Percentiles rank a stretch among this genome's conserved stretches.
Evolutionary conservation across 2,329 filamentous ascomycete genomes (phyloP).

Genomic region (Paecilomyces dactylethromorphus): DNA sequence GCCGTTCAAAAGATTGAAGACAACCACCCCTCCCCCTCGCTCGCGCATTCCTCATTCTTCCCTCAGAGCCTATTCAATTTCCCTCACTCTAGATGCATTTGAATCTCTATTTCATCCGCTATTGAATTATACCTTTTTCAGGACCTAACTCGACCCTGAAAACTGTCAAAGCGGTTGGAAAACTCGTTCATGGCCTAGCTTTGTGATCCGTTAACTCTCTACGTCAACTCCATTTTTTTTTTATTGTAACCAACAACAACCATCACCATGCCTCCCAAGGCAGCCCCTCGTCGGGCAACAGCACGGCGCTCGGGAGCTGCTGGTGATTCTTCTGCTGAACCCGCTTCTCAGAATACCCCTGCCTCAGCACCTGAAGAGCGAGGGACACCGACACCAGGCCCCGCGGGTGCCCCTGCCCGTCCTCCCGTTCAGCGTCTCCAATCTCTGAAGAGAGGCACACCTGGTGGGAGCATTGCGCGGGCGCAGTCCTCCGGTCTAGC

Average conservation of each 20-base stretch:
- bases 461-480: slow-evolving; percentile 30
- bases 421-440: slow-evolving; percentile 36
- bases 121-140: background rate
- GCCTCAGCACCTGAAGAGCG: background rate
- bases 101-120: background rate
- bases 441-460: slow-evolving; percentile 32
- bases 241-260: background rate
- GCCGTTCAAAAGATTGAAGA: background rate
- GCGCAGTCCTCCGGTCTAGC: slow-evolving; percentile 11
- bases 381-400: slow-evolving; percentile 5
- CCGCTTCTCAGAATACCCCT: slow-evolving; percentile 2
- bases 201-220: background rate
- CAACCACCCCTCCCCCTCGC: background rate
- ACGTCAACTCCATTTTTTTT: background rate
- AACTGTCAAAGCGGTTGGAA: background rate
- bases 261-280: slow-evolving; percentile 28
- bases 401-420: slow-evolving; percentile 16
- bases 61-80: background rate
- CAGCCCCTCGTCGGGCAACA: slow-evolving; percentile 18
- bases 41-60: background rate
- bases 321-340: slow-evolving; percentile 7
- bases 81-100: background rate
- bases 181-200: background rate
- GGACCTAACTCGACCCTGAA: background rate
- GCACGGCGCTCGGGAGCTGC: slow-evolving; percentile 9